Percentiles rank a stretch among this genome's conserved stretches.
phyloP scores from a whole-genome alignment of 2,329 filamentous ascomycete genomes.

The Aspergillus luchuensis region DNA sequence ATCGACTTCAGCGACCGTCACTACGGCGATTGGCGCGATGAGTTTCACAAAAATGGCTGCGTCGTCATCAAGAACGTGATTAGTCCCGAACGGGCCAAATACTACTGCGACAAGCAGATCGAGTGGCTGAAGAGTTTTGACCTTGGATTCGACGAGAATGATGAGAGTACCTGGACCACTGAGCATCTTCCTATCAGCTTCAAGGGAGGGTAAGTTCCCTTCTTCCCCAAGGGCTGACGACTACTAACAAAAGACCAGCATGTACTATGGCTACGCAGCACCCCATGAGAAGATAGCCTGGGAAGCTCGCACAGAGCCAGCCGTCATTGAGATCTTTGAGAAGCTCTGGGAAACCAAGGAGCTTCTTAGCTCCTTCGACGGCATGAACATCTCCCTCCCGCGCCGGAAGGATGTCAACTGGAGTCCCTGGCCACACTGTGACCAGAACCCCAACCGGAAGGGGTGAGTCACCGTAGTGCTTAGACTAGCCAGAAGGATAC shows the following conservation, averaged over 20 bases:
- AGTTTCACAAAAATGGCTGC: constrained; percentile 44
- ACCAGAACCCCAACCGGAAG: constrained; percentile 40
- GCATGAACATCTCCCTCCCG: constrained; percentile 42
- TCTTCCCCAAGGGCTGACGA: too few relatives aligned
- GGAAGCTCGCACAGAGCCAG: constrained; percentile 50
- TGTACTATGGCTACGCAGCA: constrained; percentile 51
- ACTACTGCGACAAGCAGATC: constrained; percentile 29
- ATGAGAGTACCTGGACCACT: constrained; percentile 36
- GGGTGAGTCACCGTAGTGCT: too few relatives aligned
- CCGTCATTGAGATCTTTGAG: constrained; percentile 50
- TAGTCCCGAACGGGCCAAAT: constrained; percentile 42
- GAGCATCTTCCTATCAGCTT: constrained; percentile 43
- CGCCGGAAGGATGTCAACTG: constrained; percentile 30
- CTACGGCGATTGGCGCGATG: constrained; percentile 28
- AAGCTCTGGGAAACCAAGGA: constrained; percentile 51
- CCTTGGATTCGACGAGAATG: constrained; percentile 40
- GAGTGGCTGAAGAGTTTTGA: constrained; percentile 29
- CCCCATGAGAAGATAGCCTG: constrained; percentile 54
- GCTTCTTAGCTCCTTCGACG: constrained; percentile 54
- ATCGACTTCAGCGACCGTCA: too few relatives aligned
- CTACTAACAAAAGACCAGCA: constrained; percentile 27
- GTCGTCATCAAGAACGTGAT: constrained; percentile 51
- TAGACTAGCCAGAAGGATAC: too few relatives aligned
- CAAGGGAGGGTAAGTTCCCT: constrained; percentile 40
- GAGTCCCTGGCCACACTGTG: constrained; percentile 51